Base-by-base conservation (phyloP, 495 filamentous ascomycete species). In the Daldinia bambusicola region DNA sequence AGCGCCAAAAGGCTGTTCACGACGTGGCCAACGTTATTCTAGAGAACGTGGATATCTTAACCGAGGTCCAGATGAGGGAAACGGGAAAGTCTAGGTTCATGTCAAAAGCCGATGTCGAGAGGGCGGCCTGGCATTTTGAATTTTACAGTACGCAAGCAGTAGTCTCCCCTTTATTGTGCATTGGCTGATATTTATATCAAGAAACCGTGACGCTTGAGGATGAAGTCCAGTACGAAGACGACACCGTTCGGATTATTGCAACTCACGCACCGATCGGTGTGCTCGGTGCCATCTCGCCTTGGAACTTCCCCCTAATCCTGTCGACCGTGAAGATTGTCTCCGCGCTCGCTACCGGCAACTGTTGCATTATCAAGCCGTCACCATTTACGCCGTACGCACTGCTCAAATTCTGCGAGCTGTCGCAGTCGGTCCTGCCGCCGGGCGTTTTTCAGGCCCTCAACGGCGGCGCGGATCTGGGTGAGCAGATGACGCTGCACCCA, bases 321-420 rank as follows among this genome's bases (percentile, higher is more conserved):
- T 77, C 81, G 10, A 79, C 80, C 53, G 82, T 86, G 55, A 89
- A 90, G 69, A 81, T 89, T 20, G 82, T 81, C 1, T 84, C 85
- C 0, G 82, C 86, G 13, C 77, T 91, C 1, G 71, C 88, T 7
- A 88, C 89, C 0, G 89, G 89, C 30, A 89, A 89, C 78, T 81
- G 83, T 57, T 83, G 89, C 57, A 89, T 91, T 76, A 81, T 90
- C 74, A 91, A 91, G 76, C 84, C 85, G 0, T 84, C 87, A 0
- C 86, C 89, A 0, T 90, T 88, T 78, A 91, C 90, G 0, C 90
- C 90, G 0, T 92, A 92, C 82, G 86, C 86, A 55, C 85, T 79
- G 41, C 81, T 91, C 62, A 91, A 91, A 71, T 80, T 89, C 60
- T 85, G 79, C 58, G 90, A 92, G 76, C 80, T 93, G 13, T 85